Percentiles rank a stretch among this genome's conserved stretches.
Evolutionary conservation across 805 yeast species (phyloP).

Genomic region (Schwanniomyces occidentalis): DNA sequence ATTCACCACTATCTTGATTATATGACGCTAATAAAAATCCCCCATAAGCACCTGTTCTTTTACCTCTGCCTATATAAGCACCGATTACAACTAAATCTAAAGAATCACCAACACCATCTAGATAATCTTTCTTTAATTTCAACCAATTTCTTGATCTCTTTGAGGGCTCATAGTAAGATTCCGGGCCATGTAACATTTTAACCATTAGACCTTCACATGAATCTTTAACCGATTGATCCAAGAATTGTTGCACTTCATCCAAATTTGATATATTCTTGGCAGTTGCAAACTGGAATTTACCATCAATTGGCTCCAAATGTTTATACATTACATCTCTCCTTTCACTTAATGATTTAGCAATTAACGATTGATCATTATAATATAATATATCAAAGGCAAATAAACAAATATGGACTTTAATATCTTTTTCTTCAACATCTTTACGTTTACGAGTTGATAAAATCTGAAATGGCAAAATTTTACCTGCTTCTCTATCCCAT

Average conservation of each 20-base stretch:
- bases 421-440: constrained; percentile 83
- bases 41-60: constrained; percentile 92
- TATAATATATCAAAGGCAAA: constrained; percentile 89
- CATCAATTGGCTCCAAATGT: constrained; percentile 61
- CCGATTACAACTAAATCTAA: constrained; percentile 91
- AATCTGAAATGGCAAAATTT: constrained; percentile 90
- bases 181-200: constrained; percentile 77
- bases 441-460: constrained; percentile 92
- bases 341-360: constrained; percentile 65
- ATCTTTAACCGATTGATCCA: constrained; percentile 87
- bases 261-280: constrained; percentile 66
- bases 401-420: constrained; percentile 86
- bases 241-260: constrained; percentile 75
- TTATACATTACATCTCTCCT: constrained; percentile 63
- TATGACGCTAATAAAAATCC: constrained; percentile 91
- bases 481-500: constrained; percentile 78
- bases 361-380: constrained; percentile 68
- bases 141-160: constrained; percentile 95
- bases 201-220: constrained; percentile 97
- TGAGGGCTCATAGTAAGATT: constrained; percentile 88
- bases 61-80: constrained; percentile 91
- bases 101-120: constrained; percentile 95
- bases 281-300: constrained; percentile 82
- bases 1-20: constrained; percentile 88
- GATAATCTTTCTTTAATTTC: constrained; percentile 90